Conservation (phyloP, 2,329 filamentous ascomycete genomes). For the Penicillium sp. region DNA sequence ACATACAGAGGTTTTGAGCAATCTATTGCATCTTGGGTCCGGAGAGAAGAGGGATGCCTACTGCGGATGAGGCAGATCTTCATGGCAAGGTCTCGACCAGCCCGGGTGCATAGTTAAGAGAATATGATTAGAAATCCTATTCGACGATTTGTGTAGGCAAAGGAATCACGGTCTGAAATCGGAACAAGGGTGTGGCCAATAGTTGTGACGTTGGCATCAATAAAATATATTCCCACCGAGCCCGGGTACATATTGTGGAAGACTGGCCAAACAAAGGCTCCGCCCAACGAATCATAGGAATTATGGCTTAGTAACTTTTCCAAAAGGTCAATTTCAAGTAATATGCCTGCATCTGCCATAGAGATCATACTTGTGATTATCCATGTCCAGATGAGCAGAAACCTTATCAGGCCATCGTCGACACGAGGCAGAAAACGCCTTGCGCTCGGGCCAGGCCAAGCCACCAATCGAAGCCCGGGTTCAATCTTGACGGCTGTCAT, state of each 20-base stretch:
- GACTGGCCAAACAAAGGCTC: background rate
- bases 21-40: background rate
- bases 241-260: background rate
- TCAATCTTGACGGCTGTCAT: background rate
- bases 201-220: too few relatives aligned
- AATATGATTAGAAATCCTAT: background rate
- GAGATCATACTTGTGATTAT: background rate
- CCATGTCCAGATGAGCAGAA: conserved; percentile 16
- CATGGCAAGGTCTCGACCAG: too few relatives aligned
- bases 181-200: background rate
- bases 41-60: background rate
- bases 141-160: background rate
- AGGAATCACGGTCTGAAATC: background rate
- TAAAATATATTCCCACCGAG: background rate
- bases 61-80: too few relatives aligned
- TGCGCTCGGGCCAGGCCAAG: conserved; percentile 19
- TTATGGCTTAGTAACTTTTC: background rate
- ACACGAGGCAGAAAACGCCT: conserved; percentile 20
- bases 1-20: background rate
- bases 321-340: background rate
- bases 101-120: too few relatives aligned
- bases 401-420: conserved; percentile 3
- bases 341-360: background rate
- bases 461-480: conserved; percentile 6
- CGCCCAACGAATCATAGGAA: background rate